Evolutionary conservation across 23 red algal species (phyloP), one percentile per base, ranked within the genome.

Genomic region (Rhodosorus marinus): DNA sequence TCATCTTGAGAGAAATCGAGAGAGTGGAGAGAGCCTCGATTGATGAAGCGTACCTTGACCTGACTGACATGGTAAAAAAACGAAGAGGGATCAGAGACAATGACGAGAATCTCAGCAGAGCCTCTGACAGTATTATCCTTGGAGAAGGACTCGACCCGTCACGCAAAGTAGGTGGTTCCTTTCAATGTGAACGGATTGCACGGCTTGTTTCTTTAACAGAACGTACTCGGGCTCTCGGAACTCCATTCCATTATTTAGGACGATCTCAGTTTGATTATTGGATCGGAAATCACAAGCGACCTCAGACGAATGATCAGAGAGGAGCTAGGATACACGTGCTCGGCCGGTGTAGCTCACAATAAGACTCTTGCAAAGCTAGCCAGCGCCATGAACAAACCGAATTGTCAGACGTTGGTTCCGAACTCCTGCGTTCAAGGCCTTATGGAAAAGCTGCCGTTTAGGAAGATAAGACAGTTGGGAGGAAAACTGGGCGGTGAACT

Each of bases 301-400:
- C 26, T 92, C n/a, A 64, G 79, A 21, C n/a, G 17, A 0, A 19
- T 35, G 2, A 60, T 98, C 26, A 9, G 42, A 6, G 29, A 43
- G 1, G 62, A 69, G 23, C 64, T 61, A 41, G 40, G 68, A 15
- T 85, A 59, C 56, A 75, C 90, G 31, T 55, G 68, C 22, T 74
- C 68, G 23, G 90, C 71, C 23, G 90, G 90, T 29, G 60, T 85
- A 21, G 69, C 78, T 20, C 51, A 49, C 48, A 86, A 85, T 62
- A 98, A 98, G 59, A 50, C 77, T 20, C 54, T 98, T 21, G 78
- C 90, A 35, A 98, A 98, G 76, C 72, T 80, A 56, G 90, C 79
- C 0, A 76, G 66, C 7, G 66, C 90, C 0, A 47, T 52, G 48
- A 68, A 98, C 61, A 98, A 98, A 54, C 90, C 90, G 5, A 66